Conservation (phyloP, 129 eudicot genomes). For the Pulicaria dysenterica region DNA sequence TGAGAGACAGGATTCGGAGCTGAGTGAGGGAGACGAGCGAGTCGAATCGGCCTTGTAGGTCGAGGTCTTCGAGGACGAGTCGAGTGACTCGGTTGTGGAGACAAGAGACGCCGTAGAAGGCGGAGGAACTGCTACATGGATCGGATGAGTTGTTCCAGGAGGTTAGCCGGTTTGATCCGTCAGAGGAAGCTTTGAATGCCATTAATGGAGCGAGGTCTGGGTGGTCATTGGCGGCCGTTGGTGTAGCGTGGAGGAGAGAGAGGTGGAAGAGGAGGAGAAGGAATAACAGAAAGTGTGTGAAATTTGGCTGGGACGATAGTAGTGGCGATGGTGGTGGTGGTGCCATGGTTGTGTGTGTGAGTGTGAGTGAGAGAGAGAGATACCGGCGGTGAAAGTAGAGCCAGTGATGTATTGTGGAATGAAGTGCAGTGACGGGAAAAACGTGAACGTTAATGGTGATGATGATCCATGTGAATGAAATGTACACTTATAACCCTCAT, state of each 20-base stretch:
- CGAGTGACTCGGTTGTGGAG: conserved; percentile 63
- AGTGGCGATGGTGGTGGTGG: conserved; percentile 34
- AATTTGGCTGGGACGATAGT: conserved; percentile 16
- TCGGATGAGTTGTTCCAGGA: conserved; percentile 59
- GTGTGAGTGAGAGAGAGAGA: not conserved
- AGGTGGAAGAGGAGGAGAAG: conserved; percentile 28
- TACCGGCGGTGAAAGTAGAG: conserved; percentile 16
- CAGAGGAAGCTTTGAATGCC: conserved; percentile 57
- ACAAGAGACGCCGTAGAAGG: conserved; percentile 60
- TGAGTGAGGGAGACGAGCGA: conserved; percentile 52
- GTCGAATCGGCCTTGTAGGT: conserved; percentile 44
- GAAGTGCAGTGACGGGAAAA: conserved; percentile 25
- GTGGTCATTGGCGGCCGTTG: conserved; percentile 26
- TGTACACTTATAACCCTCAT: conserved; percentile 1
- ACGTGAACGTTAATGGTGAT: conserved; percentile 38
- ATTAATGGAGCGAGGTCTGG: conserved; percentile 61
- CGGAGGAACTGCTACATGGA: conserved; percentile 52
- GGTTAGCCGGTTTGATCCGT: conserved; percentile 45
- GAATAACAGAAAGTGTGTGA: conserved; percentile 21
- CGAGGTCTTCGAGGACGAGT: conserved; percentile 71
- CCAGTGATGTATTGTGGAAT: conserved; percentile 15
- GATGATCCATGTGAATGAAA: conserved; percentile 1
- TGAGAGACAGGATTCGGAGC: conserved; percentile 77
- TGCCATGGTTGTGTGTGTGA: conserved; percentile 21
- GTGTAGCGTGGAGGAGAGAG: conserved; percentile 19